These are phyloP conservation scores for Leishmania turanica DNA, from an alignment of 208 protist genomes.

Conservation along the genomic window DNA sequence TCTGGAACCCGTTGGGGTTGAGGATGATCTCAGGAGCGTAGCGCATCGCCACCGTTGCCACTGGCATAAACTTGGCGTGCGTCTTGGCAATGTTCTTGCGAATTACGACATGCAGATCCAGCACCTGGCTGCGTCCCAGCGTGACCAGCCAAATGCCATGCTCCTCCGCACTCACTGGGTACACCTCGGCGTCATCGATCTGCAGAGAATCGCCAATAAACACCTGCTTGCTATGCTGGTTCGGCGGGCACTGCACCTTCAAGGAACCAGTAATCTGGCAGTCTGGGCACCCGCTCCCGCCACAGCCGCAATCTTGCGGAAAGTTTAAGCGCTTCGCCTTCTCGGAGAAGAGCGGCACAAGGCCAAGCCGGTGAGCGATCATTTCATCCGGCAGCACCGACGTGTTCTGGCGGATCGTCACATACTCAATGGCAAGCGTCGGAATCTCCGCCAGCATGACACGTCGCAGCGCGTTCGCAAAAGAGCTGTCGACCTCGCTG, in stretches of 20 bases:
- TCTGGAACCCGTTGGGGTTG: slow-evolving; percentile 85
- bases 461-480: slow-evolving; percentile 97
- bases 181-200: slow-evolving; percentile 80
- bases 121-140: slow-evolving; percentile 82
- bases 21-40: slow-evolving; percentile 93
- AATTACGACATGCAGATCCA: slow-evolving; percentile 83
- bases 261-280: slow-evolving; percentile 91
- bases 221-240: slow-evolving; percentile 81
- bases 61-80: slow-evolving; percentile 98
- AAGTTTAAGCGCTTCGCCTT: slow-evolving; percentile 87
- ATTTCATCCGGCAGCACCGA: slow-evolving; percentile 99
- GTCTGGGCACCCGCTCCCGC: slow-evolving; percentile 70
- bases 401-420: slow-evolving; percentile 95
- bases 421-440: slow-evolving; percentile 97
- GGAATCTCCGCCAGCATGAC: slow-evolving; percentile 99
- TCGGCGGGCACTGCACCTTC: slow-evolving; percentile 71
- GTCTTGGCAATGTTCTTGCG: slow-evolving; percentile 97
- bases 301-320: slow-evolving; percentile 84
- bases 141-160: slow-evolving; percentile 88
- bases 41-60: slow-evolving; percentile 93
- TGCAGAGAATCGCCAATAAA: slow-evolving; percentile 79
- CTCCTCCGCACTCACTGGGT: slow-evolving; percentile 83
- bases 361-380: slow-evolving; percentile 98
- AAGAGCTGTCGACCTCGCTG: slow-evolving; percentile 86
- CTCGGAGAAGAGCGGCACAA: slow-evolving; percentile 96